Conservation (phyloP, 2,329 filamentous ascomycete species). For the Tympanopsis confertula region DNA sequence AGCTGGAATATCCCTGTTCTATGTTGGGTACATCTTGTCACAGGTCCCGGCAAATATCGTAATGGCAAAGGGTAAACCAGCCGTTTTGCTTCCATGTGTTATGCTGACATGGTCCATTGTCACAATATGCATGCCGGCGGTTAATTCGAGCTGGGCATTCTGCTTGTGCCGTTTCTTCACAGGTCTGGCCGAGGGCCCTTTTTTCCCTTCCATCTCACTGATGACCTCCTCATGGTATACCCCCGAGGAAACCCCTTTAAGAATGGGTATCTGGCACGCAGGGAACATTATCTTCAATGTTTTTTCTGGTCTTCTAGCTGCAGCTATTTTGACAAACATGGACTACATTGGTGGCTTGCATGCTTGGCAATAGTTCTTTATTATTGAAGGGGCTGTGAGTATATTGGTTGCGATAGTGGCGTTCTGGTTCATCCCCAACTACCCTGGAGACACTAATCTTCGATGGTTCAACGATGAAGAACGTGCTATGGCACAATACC, state of each 20-base stretch:
- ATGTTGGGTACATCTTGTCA: constrained; percentile 30
- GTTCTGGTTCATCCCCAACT: constrained; percentile 24
- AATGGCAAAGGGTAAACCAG: constrained; percentile 23
- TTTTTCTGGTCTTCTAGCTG: constrained; percentile 29
- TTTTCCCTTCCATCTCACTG: constrained; percentile 33
- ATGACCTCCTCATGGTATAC: constrained; percentile 35
- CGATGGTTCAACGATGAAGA: constrained; percentile 25
- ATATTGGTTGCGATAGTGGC: constrained; percentile 18
- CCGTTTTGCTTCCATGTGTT: constrained; percentile 20
- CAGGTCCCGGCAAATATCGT: constrained; percentile 33
- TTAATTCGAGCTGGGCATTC: constrained; percentile 15
- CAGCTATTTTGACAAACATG: constrained; percentile 29
- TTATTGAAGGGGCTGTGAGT: constrained; percentile 24
- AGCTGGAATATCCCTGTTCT: constrained; percentile 27
- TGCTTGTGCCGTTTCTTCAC: constrained; percentile 18
- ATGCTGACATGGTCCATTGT: constrained; percentile 29
- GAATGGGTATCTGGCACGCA: constrained; percentile 32
- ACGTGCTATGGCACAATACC: constrained; percentile 23
- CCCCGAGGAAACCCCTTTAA: constrained; percentile 25
- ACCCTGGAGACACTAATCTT: constrained; percentile 19
- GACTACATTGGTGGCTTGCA: constrained; percentile 21
- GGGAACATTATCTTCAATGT: constrained; percentile 31
- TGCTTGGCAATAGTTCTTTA: constrained; percentile 33
- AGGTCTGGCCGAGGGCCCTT: constrained; percentile 19
- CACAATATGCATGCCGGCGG: constrained; percentile 28